Evolutionary conservation across 495 filamentous ascomycete species (phyloP).

Genomic region (Tetracladium setigerum): DNA sequence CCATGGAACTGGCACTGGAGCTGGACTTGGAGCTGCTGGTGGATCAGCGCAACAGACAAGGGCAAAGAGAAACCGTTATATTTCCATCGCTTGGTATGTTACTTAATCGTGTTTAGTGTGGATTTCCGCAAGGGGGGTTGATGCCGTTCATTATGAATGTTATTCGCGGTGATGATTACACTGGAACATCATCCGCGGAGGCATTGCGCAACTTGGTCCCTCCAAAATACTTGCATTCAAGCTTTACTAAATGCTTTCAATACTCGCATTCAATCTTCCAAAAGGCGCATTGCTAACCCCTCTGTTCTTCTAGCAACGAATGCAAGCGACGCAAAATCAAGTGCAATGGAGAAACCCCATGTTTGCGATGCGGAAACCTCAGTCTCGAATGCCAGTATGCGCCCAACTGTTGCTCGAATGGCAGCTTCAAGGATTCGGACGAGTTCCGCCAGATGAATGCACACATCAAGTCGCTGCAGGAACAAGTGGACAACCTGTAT

Average conservation of each 20-base stretch:
- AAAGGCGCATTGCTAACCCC: no score
- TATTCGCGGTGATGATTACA: no score
- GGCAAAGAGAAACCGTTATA: conserved; percentile 71
- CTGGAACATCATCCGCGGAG: no score
- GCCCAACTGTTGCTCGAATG: conserved; percentile 75
- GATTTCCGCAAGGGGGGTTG: background rate
- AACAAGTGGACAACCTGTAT: conserved; percentile 74
- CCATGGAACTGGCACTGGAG: conserved; percentile 16
- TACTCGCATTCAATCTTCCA: no score
- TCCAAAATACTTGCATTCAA: no score
- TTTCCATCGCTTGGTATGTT: conserved; percentile 82
- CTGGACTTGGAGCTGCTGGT: conserved; percentile 21
- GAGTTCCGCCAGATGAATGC: conserved; percentile 75
- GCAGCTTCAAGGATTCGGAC: conserved; percentile 82
- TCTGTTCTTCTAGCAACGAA: conserved; percentile 61
- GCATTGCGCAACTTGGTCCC: no score
- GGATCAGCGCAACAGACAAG: conserved; percentile 44
- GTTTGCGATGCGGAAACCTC: conserved; percentile 77
- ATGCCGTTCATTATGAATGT: no score
- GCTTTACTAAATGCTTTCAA: no score
- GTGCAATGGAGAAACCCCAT: conserved; percentile 80
- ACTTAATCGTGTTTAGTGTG: background rate
- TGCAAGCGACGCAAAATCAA: conserved; percentile 91
- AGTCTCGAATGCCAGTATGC: conserved; percentile 78
- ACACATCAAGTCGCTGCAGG: conserved; percentile 68